phyloP scores from a whole-genome alignment of 805 yeast species.

The Yarrowia divulgata region DNA sequence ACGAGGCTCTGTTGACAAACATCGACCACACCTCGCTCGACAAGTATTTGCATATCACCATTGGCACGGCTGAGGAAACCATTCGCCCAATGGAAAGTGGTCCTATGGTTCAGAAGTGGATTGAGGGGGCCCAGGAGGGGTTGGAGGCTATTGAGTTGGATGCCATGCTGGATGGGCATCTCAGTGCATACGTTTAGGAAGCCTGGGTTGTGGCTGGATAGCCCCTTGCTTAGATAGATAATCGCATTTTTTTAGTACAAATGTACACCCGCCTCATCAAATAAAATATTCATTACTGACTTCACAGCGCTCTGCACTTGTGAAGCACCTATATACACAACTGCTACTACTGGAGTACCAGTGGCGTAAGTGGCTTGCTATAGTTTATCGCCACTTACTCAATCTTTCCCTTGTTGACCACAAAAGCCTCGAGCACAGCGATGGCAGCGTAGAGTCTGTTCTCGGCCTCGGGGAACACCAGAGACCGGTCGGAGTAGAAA shows the following conservation, averaged over 20 bases:
- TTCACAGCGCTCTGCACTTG: neutral
- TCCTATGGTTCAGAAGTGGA: conserved; percentile 18
- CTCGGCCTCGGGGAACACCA: conserved; percentile 96
- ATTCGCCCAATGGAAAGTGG: conserved; percentile 29
- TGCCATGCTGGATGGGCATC: conserved; percentile 8
- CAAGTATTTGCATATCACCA: conserved; percentile 26
- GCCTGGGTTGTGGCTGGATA: too few relatives aligned
- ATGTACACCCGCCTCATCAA: too few relatives aligned
- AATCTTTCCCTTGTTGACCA: conserved; percentile 72
- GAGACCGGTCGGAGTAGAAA: conserved; percentile 79
- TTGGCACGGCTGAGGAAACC: conserved; percentile 12
- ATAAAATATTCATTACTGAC: neutral
- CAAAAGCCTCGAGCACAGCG: conserved; percentile 90
- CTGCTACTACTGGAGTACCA: neutral
- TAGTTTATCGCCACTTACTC: neutral
- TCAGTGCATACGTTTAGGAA: conserved; percentile 22
- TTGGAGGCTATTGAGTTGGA: conserved; percentile 11
- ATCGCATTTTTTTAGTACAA: too few relatives aligned
- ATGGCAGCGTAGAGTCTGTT: conserved; percentile 96
- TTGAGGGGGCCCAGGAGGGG: conserved; percentile 8
- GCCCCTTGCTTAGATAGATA: too few relatives aligned
- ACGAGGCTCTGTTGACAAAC: neutral
- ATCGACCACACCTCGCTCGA: conserved; percentile 20
- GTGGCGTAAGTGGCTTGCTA: neutral
- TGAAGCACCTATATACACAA: conserved; percentile 13